phyloP scores from a whole-genome alignment of 257 asterid species.

The Capsicum baccatum region DNA sequence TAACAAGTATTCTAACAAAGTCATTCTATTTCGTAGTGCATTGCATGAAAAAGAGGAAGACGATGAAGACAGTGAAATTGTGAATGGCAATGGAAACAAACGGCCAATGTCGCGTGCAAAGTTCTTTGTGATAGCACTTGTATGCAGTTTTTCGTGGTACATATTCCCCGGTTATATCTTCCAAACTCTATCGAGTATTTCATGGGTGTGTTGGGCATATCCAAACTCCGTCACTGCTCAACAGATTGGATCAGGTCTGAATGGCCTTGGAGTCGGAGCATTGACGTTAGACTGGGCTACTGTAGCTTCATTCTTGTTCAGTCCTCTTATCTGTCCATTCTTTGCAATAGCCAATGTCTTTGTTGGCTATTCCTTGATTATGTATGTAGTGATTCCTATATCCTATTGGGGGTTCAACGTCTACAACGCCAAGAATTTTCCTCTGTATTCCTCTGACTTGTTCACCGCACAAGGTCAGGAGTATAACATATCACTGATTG shows the following conservation, averaged over 20 bases:
- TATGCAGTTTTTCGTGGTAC: constrained; percentile 74
- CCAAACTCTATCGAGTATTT: constrained; percentile 64
- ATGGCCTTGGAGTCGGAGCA: constrained; percentile 74
- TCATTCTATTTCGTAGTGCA: constrained; percentile 47
- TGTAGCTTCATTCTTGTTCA: constrained; percentile 70
- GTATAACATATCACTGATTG: constrained; percentile 58
- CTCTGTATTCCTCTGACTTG: constrained; percentile 59
- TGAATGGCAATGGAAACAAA: constrained; percentile 10
- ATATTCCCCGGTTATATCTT: constrained; percentile 68
- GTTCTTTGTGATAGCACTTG: constrained; percentile 65
- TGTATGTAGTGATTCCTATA: constrained; percentile 64
- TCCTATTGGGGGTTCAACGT: constrained; percentile 80
- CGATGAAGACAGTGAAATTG: constrained; percentile 35
- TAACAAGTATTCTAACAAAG: not conserved
- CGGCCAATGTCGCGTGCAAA: constrained; percentile 55
- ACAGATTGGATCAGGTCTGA: constrained; percentile 75
- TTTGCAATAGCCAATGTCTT: constrained; percentile 77
- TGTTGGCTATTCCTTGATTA: constrained; percentile 53
- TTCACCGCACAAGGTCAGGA: constrained; percentile 60
- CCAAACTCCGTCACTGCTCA: constrained; percentile 81
- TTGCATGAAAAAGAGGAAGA: constrained; percentile 60
- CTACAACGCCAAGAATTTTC: constrained; percentile 61
- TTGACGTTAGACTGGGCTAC: constrained; percentile 73
- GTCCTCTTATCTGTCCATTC: constrained; percentile 77
- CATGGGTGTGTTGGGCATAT: constrained; percentile 85